Percentiles rank a stretch among this genome's conserved stretches.
Evolutionary conservation across 345 rosid species (phyloP).

Genomic region (Cardamine chenopodiifolia): DNA sequence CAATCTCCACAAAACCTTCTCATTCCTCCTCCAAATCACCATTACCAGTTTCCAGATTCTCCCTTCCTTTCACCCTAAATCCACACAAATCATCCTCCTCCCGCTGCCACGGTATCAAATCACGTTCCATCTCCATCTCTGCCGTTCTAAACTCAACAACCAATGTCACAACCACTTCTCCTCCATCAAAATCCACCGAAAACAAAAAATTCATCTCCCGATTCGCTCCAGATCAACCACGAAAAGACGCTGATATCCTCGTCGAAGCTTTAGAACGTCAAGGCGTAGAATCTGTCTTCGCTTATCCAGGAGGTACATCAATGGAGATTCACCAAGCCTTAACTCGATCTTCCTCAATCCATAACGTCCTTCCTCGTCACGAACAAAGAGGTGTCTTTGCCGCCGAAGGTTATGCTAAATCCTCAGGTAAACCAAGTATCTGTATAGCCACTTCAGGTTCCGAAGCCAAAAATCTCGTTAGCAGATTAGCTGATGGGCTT

Average conservation of each 20-base stretch:
- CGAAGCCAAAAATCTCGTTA: slow-evolving; percentile 87
- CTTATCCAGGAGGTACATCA: slow-evolving; percentile 95
- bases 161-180: slow-evolving; percentile 17
- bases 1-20: slow-evolving; percentile 34
- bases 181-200: not conserved
- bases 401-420: slow-evolving; percentile 90
- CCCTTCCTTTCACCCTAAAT: slow-evolving; percentile 42
- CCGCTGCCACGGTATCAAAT: slow-evolving; percentile 41
- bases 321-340: slow-evolving; percentile 99
- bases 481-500: slow-evolving; percentile 84
- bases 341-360: slow-evolving; percentile 76
- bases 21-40: slow-evolving; percentile 37
- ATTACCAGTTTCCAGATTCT: slow-evolving; percentile 36
- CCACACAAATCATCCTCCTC: slow-evolving; percentile 18
- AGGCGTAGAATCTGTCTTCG: slow-evolving; percentile 82
- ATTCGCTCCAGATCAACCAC: slow-evolving; percentile 66
- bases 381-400: slow-evolving; percentile 97
- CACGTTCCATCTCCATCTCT: slow-evolving; percentile 44
- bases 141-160: slow-evolving; percentile 30
- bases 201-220: slow-evolving; percentile 43
- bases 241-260: slow-evolving; percentile 90
- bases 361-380: slow-evolving; percentile 90
- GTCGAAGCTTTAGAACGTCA: slow-evolving; percentile 90
- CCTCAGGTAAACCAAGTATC: slow-evolving; percentile 84
- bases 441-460: slow-evolving; percentile 98